These are phyloP conservation scores for Bipolaris sorokiniana DNA, from an alignment of 2,329 filamentous ascomycete genomes.

Conservation along the genomic window DNA sequence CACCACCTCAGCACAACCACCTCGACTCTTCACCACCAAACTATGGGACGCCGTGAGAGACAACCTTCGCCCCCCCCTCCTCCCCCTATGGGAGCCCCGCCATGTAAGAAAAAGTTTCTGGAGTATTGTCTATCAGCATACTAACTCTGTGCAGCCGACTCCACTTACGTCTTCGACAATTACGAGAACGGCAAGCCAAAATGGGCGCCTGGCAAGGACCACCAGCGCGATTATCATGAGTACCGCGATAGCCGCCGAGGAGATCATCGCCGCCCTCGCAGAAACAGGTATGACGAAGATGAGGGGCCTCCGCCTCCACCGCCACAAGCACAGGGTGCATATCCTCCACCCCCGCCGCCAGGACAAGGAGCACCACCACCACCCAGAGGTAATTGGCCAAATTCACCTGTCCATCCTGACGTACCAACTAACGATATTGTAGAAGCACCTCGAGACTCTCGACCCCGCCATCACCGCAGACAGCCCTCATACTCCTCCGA, in stretches of 20 bases:
- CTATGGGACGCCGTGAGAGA: conserved; percentile 33
- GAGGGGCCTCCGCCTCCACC: conserved; percentile 23
- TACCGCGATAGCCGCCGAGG: conserved; percentile 30
- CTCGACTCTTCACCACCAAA: conserved; percentile 2
- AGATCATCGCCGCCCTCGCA: conserved; percentile 26
- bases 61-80: conserved; percentile 25
- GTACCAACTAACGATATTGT: background rate
- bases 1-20: conserved; percentile 1
- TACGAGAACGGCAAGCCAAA: conserved; percentile 38
- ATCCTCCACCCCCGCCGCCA: conserved; percentile 13
- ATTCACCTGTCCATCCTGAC: background rate
- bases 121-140: background rate
- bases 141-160: conserved; percentile 20
- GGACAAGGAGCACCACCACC: conserved; percentile 15
- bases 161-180: conserved; percentile 36
- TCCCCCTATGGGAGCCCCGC: conserved; percentile 22
- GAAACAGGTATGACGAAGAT: conserved; percentile 21
- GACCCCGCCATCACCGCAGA: conserved; percentile 25
- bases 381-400: conserved; percentile 10
- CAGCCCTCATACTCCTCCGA: conserved; percentile 24
- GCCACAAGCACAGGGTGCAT: background rate
- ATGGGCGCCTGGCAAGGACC: conserved; percentile 32
- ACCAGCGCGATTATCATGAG: conserved; percentile 30
- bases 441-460: conserved; percentile 11
- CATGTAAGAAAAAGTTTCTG: background rate